phyloP scores from a whole-genome alignment of 495 filamentous ascomycete genomes.

The Polyplosphaeria fusca region DNA sequence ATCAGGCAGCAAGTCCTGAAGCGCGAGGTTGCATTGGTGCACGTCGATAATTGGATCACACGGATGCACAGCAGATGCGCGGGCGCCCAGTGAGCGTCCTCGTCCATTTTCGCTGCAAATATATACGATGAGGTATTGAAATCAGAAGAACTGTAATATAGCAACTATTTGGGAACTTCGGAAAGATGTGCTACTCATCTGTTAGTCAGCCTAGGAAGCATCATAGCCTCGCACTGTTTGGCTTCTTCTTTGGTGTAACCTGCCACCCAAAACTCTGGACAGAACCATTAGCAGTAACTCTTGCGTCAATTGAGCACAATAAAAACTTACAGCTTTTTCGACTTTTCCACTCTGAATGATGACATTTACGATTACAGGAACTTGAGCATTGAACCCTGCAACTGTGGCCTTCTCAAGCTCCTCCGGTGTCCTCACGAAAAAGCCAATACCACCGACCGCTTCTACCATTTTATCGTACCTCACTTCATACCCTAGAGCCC shows the following conservation, averaged over 20 bases:
- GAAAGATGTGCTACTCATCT: too few species aligned
- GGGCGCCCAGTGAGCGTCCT: too few species aligned
- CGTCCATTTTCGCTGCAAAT: too few species aligned
- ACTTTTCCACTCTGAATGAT: constrained; percentile 44
- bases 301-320: constrained; percentile 49
- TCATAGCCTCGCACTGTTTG: neutral
- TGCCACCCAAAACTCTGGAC: constrained; percentile 22
- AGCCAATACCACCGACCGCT: constrained; percentile 56
- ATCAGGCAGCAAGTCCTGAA: neutral
- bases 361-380: constrained; percentile 57
- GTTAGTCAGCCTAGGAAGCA: too few species aligned
- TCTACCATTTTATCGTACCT: constrained; percentile 59
- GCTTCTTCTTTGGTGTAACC: constrained; percentile 9
- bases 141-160: too few species aligned
- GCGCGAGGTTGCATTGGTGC: neutral
- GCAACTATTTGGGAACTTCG: too few species aligned
- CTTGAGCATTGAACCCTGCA: constrained; percentile 51
- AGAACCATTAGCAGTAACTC: constrained; percentile 41
- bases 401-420: constrained; percentile 53
- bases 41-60: neutral
- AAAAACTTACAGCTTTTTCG: constrained; percentile 18
- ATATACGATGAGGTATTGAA: too few species aligned
- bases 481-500: constrained; percentile 50
- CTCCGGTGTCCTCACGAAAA: constrained; percentile 51
- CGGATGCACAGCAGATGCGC: neutral